phyloP scores from a whole-genome alignment of 2,329 filamentous ascomycete species.

The Calonectria henricotiae region DNA sequence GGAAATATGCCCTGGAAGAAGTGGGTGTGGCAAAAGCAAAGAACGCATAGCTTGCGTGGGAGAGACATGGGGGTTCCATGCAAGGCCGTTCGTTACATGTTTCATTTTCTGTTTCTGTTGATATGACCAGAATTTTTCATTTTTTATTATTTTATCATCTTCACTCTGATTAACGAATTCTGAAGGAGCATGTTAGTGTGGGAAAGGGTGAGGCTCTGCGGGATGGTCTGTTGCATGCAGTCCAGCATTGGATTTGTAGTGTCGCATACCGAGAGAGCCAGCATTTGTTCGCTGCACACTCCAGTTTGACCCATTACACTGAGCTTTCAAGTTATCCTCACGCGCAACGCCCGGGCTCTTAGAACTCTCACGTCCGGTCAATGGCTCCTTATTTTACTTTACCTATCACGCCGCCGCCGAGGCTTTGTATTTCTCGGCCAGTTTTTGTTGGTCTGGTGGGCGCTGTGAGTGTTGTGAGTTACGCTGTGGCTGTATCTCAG shows the following conservation, averaged over 20 bases:
- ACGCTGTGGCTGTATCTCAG: slow-evolving; percentile 22
- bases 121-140: background rate
- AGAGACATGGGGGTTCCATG: background rate
- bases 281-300: background rate
- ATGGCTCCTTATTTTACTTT: background rate
- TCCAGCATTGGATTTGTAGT: background rate
- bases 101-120: background rate
- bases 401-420: slow-evolving; percentile 15
- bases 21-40: slow-evolving; percentile 10
- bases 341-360: background rate
- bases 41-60: background rate
- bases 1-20: slow-evolving; percentile 16
- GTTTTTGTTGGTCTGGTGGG: background rate
- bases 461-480: slow-evolving; percentile 9
- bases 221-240: background rate
- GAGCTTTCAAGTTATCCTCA: background rate
- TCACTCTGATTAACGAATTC: background rate
- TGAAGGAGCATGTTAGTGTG: background rate
- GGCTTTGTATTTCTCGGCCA: slow-evolving; percentile 1
- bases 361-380: background rate
- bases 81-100: background rate
- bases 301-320: background rate
- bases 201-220: slow-evolving; percentile 26
- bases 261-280: background rate
- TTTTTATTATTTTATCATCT: background rate